Evolutionary conservation across 2,329 filamentous ascomycete genomes (phyloP), one percentile per base, ranked within the genome.

Genomic region (Cercospora janseana): DNA sequence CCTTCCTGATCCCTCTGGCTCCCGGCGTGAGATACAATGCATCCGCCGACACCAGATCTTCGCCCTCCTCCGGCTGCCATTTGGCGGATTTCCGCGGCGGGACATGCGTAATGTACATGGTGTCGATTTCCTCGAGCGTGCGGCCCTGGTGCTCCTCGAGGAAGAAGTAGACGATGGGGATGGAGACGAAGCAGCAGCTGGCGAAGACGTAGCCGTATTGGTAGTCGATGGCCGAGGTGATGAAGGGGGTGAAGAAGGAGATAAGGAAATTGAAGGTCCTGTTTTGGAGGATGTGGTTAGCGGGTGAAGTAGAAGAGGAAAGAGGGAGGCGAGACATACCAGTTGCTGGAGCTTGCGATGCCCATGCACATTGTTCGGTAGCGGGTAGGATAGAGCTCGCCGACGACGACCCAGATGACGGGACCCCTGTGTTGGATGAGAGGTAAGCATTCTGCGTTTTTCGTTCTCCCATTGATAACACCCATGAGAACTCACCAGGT

Each of bases 191-290:
- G 60, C 87, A 86, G 63, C 85, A 88, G 0, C 76, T 83, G 0
- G 85, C 86, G 67, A 90, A 90, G 23, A 91, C 81, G 56, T 88
- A 87, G 2, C 87, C 87, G 61, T 87, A 88, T 1, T 76, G 76
- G 68, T 85, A 90, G 58, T 85, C 79, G 47, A 90, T 90, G 3
- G 79, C 79, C 0, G 75, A 72, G 0, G 83, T 86, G 64, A 91
- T 90, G 69, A 89, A 90, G 0, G 87, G 85, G 0, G 87, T 89
- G 73, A 89, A 88, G 73, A 91, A 91, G 2, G 52, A 56, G 42
- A 69, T 63, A 7, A 69, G 54, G 55, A 67, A 69, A 43, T 67
- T 68, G 61, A 60, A 53, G 41, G 27, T 32, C 46, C 35, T 23
- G 35, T 38, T 21, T 9, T 4, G 15, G 7, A 12, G 5, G 10